Evolutionary conservation across 495 filamentous ascomycete genomes (phyloP).

Genomic region (Aspergillus mulundensis): DNA sequence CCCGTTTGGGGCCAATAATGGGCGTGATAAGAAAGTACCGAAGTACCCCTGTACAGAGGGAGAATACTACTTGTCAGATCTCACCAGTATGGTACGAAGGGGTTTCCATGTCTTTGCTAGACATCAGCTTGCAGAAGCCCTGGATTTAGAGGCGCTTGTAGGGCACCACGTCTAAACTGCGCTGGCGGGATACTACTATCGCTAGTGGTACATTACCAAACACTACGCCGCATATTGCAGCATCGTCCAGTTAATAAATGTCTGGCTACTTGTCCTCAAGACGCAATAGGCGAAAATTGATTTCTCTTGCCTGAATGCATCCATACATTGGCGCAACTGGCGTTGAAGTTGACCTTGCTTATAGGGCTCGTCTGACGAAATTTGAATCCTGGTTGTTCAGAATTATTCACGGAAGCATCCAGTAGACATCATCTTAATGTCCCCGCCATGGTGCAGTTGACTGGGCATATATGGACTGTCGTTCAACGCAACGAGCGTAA

Average conservation of each 20-base stretch:
- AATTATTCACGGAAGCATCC: background rate
- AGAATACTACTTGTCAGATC: conserved; percentile 1
- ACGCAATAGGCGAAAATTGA: background rate
- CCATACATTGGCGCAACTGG: conserved; percentile 3
- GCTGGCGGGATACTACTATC: conserved; percentile 12
- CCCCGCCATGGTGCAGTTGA: background rate
- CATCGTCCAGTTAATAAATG: background rate
- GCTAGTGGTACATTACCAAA: background rate
- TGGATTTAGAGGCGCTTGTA: conserved; percentile 11
- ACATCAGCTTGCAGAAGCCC: conserved; percentile 5
- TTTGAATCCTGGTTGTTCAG: background rate
- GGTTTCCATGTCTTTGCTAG: background rate
- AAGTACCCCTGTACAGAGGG: background rate
- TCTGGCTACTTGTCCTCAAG: background rate
- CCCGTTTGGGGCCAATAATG: background rate
- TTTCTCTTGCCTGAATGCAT: background rate
- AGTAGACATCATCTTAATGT: background rate
- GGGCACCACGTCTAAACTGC: conserved; percentile 20
- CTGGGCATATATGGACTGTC: background rate
- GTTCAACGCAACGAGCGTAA: background rate
- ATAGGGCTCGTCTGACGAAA: background rate
- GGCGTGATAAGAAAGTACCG: background rate
- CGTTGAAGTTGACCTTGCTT: background rate
- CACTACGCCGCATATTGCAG: background rate
- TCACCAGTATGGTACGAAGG: background rate